These are phyloP conservation scores for Cylindricascospora bacillispora DNA, from an alignment of 1,139 yeast species.

Conservation along the genomic window DNA sequence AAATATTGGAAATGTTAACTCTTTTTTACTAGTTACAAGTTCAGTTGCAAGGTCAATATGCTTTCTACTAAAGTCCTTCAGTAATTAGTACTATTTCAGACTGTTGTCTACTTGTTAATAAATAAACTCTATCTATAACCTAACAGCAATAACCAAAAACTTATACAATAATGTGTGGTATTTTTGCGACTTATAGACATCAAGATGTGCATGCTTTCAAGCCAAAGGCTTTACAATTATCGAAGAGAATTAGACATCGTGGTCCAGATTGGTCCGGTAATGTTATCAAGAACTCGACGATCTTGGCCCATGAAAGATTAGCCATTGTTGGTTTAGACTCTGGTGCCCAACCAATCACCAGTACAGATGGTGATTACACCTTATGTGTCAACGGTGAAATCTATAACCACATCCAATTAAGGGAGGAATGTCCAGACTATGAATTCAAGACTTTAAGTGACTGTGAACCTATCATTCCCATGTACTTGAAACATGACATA, in stretches of 20 bases:
- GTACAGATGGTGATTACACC: slow-evolving; percentile 57
- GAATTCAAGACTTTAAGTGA: slow-evolving; percentile 78
- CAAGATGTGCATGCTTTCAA: slow-evolving; percentile 72
- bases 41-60: too few species aligned
- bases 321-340: slow-evolving; percentile 92
- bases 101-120: too few species aligned
- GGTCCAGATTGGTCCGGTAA: slow-evolving; percentile 99
- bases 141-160: too few species aligned
- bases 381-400: slow-evolving; percentile 96
- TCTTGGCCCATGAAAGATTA: slow-evolving; percentile 84
- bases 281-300: slow-evolving; percentile 61
- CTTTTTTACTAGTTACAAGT: too few species aligned
- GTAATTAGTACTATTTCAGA: too few species aligned
- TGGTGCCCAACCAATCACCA: slow-evolving; percentile 95
- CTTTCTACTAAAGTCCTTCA: too few species aligned
- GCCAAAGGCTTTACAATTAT: slow-evolving; percentile 73
- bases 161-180: slow-evolving; percentile 99
- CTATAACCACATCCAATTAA: slow-evolving; percentile 84
- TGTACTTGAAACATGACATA: slow-evolving; percentile 69
- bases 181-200: slow-evolving; percentile 82
- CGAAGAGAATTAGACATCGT: slow-evolving; percentile 92
- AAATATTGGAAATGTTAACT: too few species aligned
- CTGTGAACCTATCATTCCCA: slow-evolving; percentile 95
- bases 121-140: too few species aligned
- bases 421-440: slow-evolving; percentile 63